Conservation (phyloP, 805 yeast genomes). For the Kodamaea leandrae region DNA sequence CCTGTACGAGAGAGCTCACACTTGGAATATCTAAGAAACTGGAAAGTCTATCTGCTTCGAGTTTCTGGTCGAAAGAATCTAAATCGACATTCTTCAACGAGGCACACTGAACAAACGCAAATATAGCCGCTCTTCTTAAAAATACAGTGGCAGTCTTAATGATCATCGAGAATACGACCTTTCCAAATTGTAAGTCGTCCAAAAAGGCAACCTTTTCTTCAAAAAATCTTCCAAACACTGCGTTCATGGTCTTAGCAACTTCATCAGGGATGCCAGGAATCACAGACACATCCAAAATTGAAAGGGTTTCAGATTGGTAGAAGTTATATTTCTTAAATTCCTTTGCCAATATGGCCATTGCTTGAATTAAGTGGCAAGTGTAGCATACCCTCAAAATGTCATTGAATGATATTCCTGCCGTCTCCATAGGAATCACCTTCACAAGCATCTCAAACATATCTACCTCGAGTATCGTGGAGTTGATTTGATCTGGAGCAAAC, state of each 20-base stretch:
- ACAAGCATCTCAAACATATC: conserved; percentile 57
- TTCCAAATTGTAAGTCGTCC: conserved; percentile 29
- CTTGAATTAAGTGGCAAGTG: conserved; percentile 52
- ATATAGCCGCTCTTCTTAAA: conserved; percentile 59
- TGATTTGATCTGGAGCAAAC: conserved; percentile 32
- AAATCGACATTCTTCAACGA: conserved; percentile 29
- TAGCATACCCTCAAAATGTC: conserved; percentile 49
- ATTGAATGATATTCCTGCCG: conserved; percentile 45
- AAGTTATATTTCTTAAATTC: conserved; percentile 29
- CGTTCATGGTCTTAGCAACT: conserved; percentile 19
- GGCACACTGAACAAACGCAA: conserved; percentile 53
- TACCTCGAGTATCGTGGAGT: conserved; percentile 33
- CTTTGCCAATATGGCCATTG: conserved; percentile 22
- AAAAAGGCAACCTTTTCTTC: conserved; percentile 11
- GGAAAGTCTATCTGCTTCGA: conserved; percentile 58
- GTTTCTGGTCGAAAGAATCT: conserved; percentile 8
- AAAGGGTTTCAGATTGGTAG: conserved; percentile 22
- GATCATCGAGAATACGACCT: conserved; percentile 51
- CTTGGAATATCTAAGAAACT: conserved; percentile 47
- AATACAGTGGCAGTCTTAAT: conserved; percentile 61
- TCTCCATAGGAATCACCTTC: conserved; percentile 47
- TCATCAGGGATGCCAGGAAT: conserved; percentile 22
- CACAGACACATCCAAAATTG: conserved; percentile 38
- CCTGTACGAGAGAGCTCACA: conserved; percentile 18
- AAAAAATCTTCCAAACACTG: conserved; percentile 24